Conservation (phyloP, 495 filamentous ascomycete genomes). For the Jackrogersella minutella region DNA sequence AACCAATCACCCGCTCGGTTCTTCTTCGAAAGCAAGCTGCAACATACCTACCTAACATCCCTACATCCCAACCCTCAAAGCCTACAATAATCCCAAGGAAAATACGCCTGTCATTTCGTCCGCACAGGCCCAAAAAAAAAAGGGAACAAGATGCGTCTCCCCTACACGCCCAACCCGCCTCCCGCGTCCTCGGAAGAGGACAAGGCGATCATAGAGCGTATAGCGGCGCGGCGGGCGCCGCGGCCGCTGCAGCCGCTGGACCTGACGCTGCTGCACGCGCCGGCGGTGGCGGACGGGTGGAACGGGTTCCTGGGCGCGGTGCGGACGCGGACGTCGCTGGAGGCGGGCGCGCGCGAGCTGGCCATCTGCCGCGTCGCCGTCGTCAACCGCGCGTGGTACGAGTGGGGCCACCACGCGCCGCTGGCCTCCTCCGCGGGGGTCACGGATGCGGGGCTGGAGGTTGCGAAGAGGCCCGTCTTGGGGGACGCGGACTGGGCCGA, state of each 20-base stretch:
- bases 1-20: not conserved
- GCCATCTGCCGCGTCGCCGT: conserved; percentile 79
- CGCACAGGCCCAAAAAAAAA: not conserved
- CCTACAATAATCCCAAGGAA: too few species aligned
- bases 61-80: too few species aligned
- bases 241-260: conserved; percentile 74
- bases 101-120: not conserved
- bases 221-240: conserved; percentile 68
- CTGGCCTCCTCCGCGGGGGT: conserved; percentile 61
- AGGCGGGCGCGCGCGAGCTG: conserved; percentile 69
- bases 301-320: conserved; percentile 81
- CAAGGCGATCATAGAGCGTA: conserved; percentile 65
- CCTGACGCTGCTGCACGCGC: conserved; percentile 76
- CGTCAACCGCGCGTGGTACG: conserved; percentile 76
- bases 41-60: not conserved
- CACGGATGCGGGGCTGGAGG: conserved; percentile 54
- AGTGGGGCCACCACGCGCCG: conserved; percentile 80
- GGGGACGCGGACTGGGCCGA: conserved; percentile 18
- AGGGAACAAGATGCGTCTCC: conserved; percentile 67
- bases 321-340: conserved; percentile 68
- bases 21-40: not conserved
- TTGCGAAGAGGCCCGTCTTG: conserved; percentile 35
- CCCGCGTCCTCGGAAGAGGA: conserved; percentile 55
- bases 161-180: conserved; percentile 70
- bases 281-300: conserved; percentile 78